Percentiles rank a stretch among this genome's conserved stretches.
Evolutionary conservation across 768 basidiomycete genomes (phyloP).

Genomic region (Hericium rajendrae): DNA sequence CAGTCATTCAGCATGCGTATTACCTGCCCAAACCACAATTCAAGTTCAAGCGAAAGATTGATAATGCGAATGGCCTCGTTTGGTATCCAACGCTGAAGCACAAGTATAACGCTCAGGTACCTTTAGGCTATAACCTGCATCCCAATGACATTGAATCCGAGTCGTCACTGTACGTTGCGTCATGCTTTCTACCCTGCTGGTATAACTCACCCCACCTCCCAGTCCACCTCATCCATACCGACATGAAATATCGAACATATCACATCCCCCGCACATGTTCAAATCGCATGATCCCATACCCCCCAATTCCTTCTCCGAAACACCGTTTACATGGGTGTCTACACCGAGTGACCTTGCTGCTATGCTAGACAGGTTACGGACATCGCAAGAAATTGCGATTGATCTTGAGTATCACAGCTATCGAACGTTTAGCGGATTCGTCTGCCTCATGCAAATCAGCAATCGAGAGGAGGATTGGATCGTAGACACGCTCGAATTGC

Average conservation of each 20-base stretch:
- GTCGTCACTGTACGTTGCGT: slow-evolving; percentile 4
- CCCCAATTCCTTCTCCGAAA: slow-evolving; percentile 52
- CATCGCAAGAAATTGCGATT: slow-evolving; percentile 73
- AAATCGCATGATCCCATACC: slow-evolving; percentile 36
- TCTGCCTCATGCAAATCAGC: slow-evolving; percentile 90
- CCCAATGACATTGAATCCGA: slow-evolving; percentile 19
- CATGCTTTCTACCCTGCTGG: background rate
- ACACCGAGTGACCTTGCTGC: slow-evolving; percentile 41
- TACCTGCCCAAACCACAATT: slow-evolving; percentile 78
- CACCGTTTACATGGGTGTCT: slow-evolving; percentile 64
- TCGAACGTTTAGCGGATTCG: slow-evolving; percentile 75
- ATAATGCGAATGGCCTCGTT: slow-evolving; percentile 45
- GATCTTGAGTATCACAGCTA: slow-evolving; percentile 94
- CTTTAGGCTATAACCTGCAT: slow-evolving; percentile 54
- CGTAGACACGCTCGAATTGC: slow-evolving; percentile 68
- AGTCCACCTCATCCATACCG: slow-evolving; percentile 66
- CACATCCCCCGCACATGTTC: slow-evolving; percentile 66
- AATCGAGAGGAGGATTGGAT: slow-evolving; percentile 80
- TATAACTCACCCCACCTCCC: slow-evolving; percentile 8
- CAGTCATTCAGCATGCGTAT: slow-evolving; percentile 64
- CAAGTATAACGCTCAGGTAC: slow-evolving; percentile 80
- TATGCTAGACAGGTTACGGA: slow-evolving; percentile 62
- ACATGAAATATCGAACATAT: slow-evolving; percentile 70
- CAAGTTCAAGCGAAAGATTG: slow-evolving; percentile 46
- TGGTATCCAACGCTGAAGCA: slow-evolving; percentile 65